phyloP scores from a whole-genome alignment of 1,284 basidiomycete species.

The Omphalotus olearius region DNA sequence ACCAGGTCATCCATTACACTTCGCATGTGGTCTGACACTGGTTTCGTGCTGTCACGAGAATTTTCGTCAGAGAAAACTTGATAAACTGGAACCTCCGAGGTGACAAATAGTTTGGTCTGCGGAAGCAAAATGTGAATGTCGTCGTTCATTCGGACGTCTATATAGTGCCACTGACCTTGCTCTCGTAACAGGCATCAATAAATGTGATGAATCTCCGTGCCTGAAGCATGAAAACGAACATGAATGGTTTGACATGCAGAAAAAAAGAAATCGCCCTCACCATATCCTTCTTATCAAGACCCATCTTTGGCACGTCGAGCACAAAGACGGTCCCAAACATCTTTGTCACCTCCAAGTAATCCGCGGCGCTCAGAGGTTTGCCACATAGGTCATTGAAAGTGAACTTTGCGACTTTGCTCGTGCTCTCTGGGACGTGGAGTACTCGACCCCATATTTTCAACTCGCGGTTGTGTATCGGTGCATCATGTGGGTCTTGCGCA shows the following conservation, averaged over 20 bases:
- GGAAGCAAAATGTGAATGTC: conserved; percentile 6
- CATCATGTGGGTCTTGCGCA: conserved; percentile 47
- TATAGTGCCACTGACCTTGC: conserved; percentile 48
- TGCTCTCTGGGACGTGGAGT: conserved; percentile 77
- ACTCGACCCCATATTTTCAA: conserved; percentile 88
- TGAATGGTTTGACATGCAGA: background rate
- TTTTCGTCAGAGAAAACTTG: conserved; percentile 81
- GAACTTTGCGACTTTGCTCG: conserved; percentile 81
- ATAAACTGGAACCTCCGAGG: conserved; percentile 87
- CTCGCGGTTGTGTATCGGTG: conserved; percentile 60
- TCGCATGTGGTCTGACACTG: conserved; percentile 78
- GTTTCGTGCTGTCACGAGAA: conserved; percentile 27
- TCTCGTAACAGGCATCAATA: conserved; percentile 95
- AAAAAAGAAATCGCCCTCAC: conserved; percentile 33
- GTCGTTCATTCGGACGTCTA: background rate
- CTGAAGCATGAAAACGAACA: conserved; percentile 30
- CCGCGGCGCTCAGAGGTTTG: conserved; percentile 86
- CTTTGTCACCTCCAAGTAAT: conserved; percentile 93
- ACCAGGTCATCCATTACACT: conserved; percentile 90
- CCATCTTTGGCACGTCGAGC: conserved; percentile 85
- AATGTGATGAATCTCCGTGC: conserved; percentile 97
- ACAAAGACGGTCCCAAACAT: conserved; percentile 89
- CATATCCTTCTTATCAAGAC: conserved; percentile 83
- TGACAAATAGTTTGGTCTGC: conserved; percentile 84
- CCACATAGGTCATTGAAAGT: conserved; percentile 88